Evolutionary conservation across 495 filamentous ascomycete species (phyloP), one percentile per base, ranked within the genome.

Genomic region (Penicillium longicatenatum): DNA sequence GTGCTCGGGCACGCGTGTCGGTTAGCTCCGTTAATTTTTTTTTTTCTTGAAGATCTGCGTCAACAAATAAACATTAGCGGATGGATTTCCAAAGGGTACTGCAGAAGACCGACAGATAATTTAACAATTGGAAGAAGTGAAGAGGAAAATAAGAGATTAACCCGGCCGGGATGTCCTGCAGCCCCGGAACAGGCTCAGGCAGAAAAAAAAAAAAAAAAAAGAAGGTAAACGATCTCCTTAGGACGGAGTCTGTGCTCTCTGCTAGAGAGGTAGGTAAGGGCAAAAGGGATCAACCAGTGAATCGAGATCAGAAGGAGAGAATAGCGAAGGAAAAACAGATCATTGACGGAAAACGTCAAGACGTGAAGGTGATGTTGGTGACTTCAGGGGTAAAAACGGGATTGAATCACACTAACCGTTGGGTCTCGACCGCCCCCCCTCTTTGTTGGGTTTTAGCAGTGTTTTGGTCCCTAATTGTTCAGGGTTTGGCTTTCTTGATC

Each of bases 91-190:
- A 53, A 57, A 58, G 41, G 22, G 49, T 55, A 59, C 56, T 31
- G 55, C 55, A 58, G 53, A 50, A 57, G 33, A 69, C 57, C 54
- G 44, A 61, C 63, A 52, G 47, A 26, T 49, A 55, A 58, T 59
- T 53, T 26, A 39, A 59, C 29, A 45, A 54, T 46, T 50, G 43
- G 45, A 53, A 30, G 50, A 42, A 41, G 54, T 48, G 35, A 58
- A 52, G 20, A 42, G 60, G 44, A 56, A 58, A 52, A 19, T 29
- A 45, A 55, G 43, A 54, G 49, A 50, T 42, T 39, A 60, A 60
- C 49, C 61, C 60, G 61, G 64, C 64, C 62, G 68, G 67, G 70
- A 70, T 72, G 66, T 69, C 71, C 73, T 76, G 73, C 73, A 73
- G 70, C 65, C 65, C 66, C 58, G 61, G 57, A 51, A 60, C 52